A percentile compares a stretch with the other conserved stretches of the same genome.
Conservation (phyloP, 2,329 filamentous ascomycete genomes). For the Claviceps capensis region DNA sequence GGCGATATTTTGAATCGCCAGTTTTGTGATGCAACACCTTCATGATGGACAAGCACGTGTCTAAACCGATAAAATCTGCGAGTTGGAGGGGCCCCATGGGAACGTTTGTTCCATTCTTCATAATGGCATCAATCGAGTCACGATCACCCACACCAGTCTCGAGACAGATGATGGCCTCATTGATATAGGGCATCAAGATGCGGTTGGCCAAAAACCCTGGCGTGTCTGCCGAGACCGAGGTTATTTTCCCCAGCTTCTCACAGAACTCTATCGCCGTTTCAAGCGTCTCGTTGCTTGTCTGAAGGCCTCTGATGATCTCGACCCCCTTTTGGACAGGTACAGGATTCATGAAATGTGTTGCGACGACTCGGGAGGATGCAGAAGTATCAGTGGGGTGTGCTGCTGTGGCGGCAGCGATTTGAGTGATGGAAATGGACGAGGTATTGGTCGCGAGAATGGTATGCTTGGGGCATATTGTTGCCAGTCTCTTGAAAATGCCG, state of each 20-base stretch:
- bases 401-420: conserved; percentile 79
- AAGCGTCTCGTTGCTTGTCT: conserved; percentile 73
- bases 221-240: conserved; percentile 75
- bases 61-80: conserved; percentile 93
- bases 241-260: conserved; percentile 82
- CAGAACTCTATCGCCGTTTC: conserved; percentile 76
- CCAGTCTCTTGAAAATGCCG: conserved; percentile 73
- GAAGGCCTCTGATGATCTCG: conserved; percentile 89
- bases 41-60: conserved; percentile 96
- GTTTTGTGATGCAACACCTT: conserved; percentile 83
- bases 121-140: conserved; percentile 91
- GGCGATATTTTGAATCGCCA: conserved; percentile 90
- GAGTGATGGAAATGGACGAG: conserved; percentile 95
- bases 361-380: conserved; percentile 75
- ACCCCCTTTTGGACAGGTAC: conserved; percentile 95
- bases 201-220: conserved; percentile 93
- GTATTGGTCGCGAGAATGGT: conserved; percentile 94
- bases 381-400: conserved; percentile 66
- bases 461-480: conserved; percentile 67
- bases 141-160: conserved; percentile 82
- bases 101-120: conserved; percentile 98
- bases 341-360: conserved; percentile 99
- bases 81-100: conserved; percentile 92
- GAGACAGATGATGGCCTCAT: conserved; percentile 90
- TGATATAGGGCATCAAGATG: conserved; percentile 98